Conservation (phyloP, 352 stramenopile genomes). For the Pythium grandisporangium region DNA sequence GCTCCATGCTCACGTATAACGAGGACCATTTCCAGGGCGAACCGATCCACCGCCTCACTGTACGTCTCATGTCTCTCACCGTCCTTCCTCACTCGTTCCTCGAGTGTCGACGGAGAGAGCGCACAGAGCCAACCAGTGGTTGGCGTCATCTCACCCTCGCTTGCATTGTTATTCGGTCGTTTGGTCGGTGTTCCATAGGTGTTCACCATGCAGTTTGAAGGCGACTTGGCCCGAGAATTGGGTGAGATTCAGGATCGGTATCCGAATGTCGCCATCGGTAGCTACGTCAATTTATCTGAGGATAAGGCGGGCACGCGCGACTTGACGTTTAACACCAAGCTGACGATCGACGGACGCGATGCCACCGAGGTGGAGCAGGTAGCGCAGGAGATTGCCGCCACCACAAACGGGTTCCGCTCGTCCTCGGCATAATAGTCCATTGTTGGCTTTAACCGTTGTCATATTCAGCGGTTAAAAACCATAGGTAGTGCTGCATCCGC, state of each 20-base stretch:
- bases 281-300: constrained; percentile 75
- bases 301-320: constrained; percentile 45
- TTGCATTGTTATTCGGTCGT: constrained; percentile 4
- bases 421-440: no score
- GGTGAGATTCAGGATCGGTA: constrained; percentile 57
- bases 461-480: no score
- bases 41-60: constrained; percentile 64
- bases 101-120: no score
- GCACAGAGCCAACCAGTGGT: no score
- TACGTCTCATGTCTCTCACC: no score
- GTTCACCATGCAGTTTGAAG: constrained; percentile 59
- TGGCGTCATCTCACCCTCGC: no score
- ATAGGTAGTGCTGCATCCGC: no score
- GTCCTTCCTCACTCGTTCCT: no score
- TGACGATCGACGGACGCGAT: constrained; percentile 59
- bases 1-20: constrained; percentile 74
- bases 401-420: constrained; percentile 15
- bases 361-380: constrained; percentile 41
- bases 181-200: constrained; percentile 21
- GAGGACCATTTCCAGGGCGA: constrained; percentile 72
- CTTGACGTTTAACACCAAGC: constrained; percentile 51
- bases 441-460: no score
- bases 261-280: constrained; percentile 65
- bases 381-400: constrained; percentile 23
- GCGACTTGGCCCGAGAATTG: constrained; percentile 49